Evolutionary conservation across 352 stramenopile species (phyloP), one percentile per base, ranked within the genome.

Genomic region (Phytophthora cryptogea): DNA sequence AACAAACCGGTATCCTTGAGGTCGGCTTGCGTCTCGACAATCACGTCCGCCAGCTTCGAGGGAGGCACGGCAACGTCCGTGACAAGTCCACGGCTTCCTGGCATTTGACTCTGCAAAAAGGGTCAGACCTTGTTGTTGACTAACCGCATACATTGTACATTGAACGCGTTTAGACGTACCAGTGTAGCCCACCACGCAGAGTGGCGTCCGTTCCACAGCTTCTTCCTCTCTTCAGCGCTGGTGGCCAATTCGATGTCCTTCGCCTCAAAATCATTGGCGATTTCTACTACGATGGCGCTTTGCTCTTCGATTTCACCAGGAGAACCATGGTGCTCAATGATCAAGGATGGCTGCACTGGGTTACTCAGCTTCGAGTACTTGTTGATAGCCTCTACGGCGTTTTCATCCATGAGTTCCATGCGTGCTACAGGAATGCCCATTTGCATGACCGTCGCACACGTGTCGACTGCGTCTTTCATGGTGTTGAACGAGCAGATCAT

Each of bases 51-150:
- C 41, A 99, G 86, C 32, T 92, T 85, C 7, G 88, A 97, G 9
- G 99, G 74, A 4, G 97, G 96, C 8, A 99, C 96, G 48, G 94
- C 98, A 7, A 98, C 95, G 74, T 99, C 96, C 5, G 97, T 99
- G 16, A 96, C 78, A 10, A 97, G 69, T 1, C 74, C 92, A 5
- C 80, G 73, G 57, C 80, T 88, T 26, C 89, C 86, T 23, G 83
- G 83, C 72, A 92, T 85, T 70, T 89, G 66, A 47, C 72, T 83
- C 80, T 90, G 49, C 1, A 58, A 3, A 40, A 9, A 41, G 11
- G 32, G 33, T 39, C 33, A 39, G 14, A 8, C 33, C 3, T 14
- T 8, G 14, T 2, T 6, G 13, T 39, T 39, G 4, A 39, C n/a
- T 16, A 2, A 39, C 1, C 13, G 33, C 33, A 16, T 54, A 23